Conservation (phyloP, 768 basidiomycete genomes). For the Boletus pseudopeckii region DNA sequence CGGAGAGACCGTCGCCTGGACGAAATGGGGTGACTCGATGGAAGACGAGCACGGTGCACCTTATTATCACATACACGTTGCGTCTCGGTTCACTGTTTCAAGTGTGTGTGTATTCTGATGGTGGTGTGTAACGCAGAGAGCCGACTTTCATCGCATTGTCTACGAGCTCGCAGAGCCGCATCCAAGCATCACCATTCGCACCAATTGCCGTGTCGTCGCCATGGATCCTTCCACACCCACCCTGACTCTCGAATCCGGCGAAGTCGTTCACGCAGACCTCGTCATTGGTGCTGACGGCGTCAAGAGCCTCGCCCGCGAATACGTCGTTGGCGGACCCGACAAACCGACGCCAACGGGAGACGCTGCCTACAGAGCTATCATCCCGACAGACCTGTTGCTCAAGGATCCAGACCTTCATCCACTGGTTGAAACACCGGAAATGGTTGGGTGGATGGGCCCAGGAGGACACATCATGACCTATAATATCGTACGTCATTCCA, state of each 20-base stretch:
- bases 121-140: constrained; percentile 28
- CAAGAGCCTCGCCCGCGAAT: constrained; percentile 47
- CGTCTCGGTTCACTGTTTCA: not conserved
- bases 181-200: constrained; percentile 33
- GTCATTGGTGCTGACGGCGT: constrained; percentile 52
- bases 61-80: constrained; percentile 35
- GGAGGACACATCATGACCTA: constrained; percentile 44
- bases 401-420: constrained; percentile 48
- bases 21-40: constrained; percentile 35
- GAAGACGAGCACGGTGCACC: constrained; percentile 32
- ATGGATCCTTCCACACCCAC: constrained; percentile 32
- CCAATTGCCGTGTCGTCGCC: constrained; percentile 35
- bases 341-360: constrained; percentile 56
- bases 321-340: constrained; percentile 46
- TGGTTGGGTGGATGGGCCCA: constrained; percentile 62
- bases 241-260: constrained; percentile 42
- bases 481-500: constrained; percentile 35
- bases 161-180: constrained; percentile 35
- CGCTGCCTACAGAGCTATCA: constrained; percentile 56
- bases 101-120: not conserved
- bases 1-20: constrained; percentile 37
- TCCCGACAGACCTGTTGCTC: constrained; percentile 44
- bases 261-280: constrained; percentile 41
- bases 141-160: constrained; percentile 44
- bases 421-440: constrained; percentile 49